These are phyloP conservation scores for Pelargonium cotyledonis DNA, from an alignment of 441 rosid genomes.

Conservation along the genomic window DNA sequence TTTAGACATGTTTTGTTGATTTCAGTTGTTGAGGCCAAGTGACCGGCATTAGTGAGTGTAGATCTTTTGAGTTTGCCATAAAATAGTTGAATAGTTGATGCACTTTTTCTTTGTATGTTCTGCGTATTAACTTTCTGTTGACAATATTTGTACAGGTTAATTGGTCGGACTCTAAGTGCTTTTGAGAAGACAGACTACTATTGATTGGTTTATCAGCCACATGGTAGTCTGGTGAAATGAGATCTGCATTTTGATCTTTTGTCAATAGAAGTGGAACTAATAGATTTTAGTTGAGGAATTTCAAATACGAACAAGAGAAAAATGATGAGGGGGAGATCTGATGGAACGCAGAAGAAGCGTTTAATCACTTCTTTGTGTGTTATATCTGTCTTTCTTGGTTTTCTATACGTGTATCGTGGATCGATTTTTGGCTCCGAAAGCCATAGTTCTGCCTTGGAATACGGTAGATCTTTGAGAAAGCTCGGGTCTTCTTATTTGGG, in stretches of 20 bases:
- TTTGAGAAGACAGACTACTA: no score
- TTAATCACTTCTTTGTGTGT: constrained; percentile 38
- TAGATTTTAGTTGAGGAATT: not conserved
- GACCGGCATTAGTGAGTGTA: not conserved
- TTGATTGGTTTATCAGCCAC: not conserved
- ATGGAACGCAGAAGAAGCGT: constrained; percentile 63
- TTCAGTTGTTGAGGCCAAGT: not conserved
- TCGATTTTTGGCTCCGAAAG: constrained; percentile 38
- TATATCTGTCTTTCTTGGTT: constrained; percentile 20
- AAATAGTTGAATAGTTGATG: not conserved
- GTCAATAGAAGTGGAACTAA: not conserved
- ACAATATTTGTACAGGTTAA: not conserved
- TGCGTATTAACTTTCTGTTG: not conserved
- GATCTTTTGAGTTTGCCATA: not conserved
- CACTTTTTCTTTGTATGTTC: not conserved
- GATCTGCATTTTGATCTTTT: not conserved
- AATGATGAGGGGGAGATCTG: constrained; percentile 67
- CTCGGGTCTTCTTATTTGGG: constrained; percentile 89
- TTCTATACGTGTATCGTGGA: constrained; percentile 40
- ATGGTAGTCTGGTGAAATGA: not conserved
- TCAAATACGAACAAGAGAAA: not conserved
- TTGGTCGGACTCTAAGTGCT: not conserved
- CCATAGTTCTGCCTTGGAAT: constrained; percentile 66
- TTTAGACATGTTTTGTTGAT: not conserved
- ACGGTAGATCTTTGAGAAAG: constrained; percentile 78